A percentile compares a stretch with the other conserved stretches of the same genome.
Conservation (phyloP, 176 grass and related monocot species). For the Eragrostis nindensis region DNA sequence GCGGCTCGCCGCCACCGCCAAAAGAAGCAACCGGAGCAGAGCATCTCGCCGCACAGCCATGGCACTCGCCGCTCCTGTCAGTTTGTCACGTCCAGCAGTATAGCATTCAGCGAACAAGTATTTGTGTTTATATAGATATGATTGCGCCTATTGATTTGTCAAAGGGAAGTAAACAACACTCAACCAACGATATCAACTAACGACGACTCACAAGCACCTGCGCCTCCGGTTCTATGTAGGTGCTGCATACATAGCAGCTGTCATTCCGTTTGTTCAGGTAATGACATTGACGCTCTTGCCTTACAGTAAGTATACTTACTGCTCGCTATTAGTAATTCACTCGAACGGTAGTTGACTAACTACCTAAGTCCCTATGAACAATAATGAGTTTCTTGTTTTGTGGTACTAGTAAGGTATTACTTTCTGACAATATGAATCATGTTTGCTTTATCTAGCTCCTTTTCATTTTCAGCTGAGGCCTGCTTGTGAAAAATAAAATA, state of each 20-base stretch:
- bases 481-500: no score
- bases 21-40: slow-evolving; percentile 11
- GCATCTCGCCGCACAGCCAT: slow-evolving; percentile 22
- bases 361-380: background rate
- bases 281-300: background rate
- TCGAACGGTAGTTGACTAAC: slow-evolving; percentile 6
- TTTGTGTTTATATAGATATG: background rate
- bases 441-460: background rate
- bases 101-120: background rate
- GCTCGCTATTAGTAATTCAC: background rate
- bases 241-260: background rate
- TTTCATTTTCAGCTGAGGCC: background rate
- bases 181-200: background rate
- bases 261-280: background rate
- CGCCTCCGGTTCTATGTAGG: no score
- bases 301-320: slow-evolving; percentile 19
- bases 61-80: background rate
- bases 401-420: background rate
- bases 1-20: background rate
- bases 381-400: background rate
- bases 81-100: background rate
- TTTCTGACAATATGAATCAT: background rate
- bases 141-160: background rate
- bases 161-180: background rate
- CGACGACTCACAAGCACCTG: background rate